These are phyloP conservation scores for Zangia roseola DNA, from an alignment of 768 basidiomycete species.

Conservation along the genomic window DNA sequence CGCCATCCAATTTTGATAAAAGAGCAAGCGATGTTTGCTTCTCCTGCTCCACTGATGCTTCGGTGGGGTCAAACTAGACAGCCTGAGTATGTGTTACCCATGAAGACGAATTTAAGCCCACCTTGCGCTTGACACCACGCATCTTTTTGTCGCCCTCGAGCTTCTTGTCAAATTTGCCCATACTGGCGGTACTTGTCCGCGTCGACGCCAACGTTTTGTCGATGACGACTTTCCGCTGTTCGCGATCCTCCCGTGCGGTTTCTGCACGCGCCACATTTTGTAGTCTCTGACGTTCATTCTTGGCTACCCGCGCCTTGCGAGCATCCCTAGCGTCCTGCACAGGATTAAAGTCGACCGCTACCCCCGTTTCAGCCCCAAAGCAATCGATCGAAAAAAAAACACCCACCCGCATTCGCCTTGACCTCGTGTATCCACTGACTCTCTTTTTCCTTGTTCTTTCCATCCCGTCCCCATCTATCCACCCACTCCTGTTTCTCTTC, in stretches of 20 bases:
- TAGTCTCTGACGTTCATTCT: conserved; percentile 77
- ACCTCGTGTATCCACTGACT: conserved; percentile 93
- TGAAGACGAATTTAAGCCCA: conserved; percentile 25
- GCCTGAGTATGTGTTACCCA: conserved; percentile 1
- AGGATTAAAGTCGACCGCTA: conserved; percentile 72
- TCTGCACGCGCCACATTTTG: conserved; percentile 69
- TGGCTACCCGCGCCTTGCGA: conserved; percentile 77
- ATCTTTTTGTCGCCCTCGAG: conserved; percentile 91
- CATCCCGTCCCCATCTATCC: conserved; percentile 82
- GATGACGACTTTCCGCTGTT: conserved; percentile 67
- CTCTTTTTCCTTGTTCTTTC: conserved; percentile 86
- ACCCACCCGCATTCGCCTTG: conserved; percentile 78
- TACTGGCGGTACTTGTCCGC: conserved; percentile 85
- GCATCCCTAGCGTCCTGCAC: conserved; percentile 69
- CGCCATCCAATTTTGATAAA: conserved; percentile 74
- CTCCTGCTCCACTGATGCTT: conserved; percentile 63
- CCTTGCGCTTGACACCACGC: conserved; percentile 91
- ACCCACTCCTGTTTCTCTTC: conserved; percentile 95
- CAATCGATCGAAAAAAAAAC: background rate
- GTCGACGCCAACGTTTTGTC: conserved; percentile 75
- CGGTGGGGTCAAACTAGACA: conserved; percentile 80
- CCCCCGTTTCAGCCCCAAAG: too few relatives aligned
- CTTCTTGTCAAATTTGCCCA: conserved; percentile 91
- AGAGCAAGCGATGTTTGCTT: conserved; percentile 71
- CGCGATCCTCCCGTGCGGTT: conserved; percentile 34